Percentiles rank a stretch among this genome's conserved stretches.
phyloP scores from a whole-genome alignment of 1,139 yeast species.

The Pichia terricola region DNA sequence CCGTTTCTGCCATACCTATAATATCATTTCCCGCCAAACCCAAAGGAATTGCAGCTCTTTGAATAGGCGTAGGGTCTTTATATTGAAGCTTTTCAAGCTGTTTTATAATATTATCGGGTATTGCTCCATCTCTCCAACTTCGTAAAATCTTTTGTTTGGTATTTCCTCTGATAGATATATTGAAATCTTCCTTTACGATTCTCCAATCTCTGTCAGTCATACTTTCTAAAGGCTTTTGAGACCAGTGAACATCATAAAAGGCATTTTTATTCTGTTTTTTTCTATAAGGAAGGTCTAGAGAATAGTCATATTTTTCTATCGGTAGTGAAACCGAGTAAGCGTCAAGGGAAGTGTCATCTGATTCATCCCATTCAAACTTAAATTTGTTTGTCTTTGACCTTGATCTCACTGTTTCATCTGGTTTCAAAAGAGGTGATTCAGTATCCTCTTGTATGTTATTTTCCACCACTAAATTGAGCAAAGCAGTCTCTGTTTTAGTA shows the following conservation, averaged over 20 bases:
- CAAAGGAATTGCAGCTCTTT: constrained; percentile 77
- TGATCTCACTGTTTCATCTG: not conserved
- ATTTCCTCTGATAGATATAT: constrained; percentile 53
- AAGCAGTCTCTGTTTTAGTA: no score
- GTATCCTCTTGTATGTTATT: no score
- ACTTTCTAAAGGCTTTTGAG: constrained; percentile 45
- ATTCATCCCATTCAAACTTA: constrained; percentile 59
- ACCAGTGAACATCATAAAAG: constrained; percentile 45
- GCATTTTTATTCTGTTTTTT: constrained; percentile 1
- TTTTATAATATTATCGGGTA: constrained; percentile 36
- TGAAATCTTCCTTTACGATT: constrained; percentile 69
- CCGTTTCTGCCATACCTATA: constrained; percentile 92
- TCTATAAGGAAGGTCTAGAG: constrained; percentile 21
- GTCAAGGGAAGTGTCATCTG: constrained; percentile 49
- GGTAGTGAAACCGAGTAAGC: not conserved
- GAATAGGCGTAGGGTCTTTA: constrained; percentile 75
- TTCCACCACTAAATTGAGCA: no score
- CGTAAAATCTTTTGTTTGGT: constrained; percentile 52
- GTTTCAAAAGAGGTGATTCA: no score
- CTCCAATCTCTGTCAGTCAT: constrained; percentile 91
- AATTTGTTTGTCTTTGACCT: constrained; percentile 24
- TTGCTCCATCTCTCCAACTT: constrained; percentile 55
- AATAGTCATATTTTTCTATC: constrained; percentile 23
- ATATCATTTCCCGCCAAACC: constrained; percentile 55
- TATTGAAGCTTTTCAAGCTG: constrained; percentile 37